Evolutionary conservation across 345 rosid species (phyloP).

Genomic region (Citropsis articulata): DNA sequence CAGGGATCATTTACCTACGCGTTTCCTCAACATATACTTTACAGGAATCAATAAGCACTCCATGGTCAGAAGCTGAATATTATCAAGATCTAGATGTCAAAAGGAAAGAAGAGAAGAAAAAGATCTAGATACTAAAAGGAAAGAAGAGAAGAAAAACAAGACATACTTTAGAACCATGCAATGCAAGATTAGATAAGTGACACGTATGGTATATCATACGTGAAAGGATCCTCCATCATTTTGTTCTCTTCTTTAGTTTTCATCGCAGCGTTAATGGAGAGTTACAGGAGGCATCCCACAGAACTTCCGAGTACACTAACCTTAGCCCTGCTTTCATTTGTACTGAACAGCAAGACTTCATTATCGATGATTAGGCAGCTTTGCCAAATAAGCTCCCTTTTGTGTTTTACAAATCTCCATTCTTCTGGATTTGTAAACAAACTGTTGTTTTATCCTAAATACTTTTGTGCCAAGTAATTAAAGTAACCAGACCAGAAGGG

Average conservation of each 20-base stretch:
- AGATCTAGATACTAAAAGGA: too few relatives aligned
- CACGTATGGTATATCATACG: too few relatives aligned
- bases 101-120: too few relatives aligned
- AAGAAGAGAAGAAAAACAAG: too few relatives aligned
- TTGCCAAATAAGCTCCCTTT: background rate
- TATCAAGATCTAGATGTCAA: too few relatives aligned
- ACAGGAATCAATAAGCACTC: background rate
- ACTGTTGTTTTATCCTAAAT: background rate
- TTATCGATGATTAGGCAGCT: background rate
- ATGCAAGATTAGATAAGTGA: too few relatives aligned
- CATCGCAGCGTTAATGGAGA: background rate
- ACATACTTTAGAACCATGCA: too few relatives aligned
- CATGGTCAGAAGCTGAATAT: constrained; percentile 15
- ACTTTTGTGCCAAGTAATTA: background rate
- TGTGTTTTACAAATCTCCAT: background rate
- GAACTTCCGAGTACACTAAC: background rate
- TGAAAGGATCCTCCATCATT: constrained; percentile 2
- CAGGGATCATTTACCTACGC: background rate
- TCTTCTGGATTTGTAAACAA: background rate
- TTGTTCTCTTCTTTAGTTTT: background rate
- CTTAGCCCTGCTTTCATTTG: background rate
- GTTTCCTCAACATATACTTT: background rate
- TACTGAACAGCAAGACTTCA: background rate
- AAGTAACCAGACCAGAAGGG: background rate
- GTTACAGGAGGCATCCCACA: background rate